These are phyloP conservation scores for Coniosporium tulheliwenetii DNA, from an alignment of 2,329 filamentous ascomycete species.

Conservation along the genomic window DNA sequence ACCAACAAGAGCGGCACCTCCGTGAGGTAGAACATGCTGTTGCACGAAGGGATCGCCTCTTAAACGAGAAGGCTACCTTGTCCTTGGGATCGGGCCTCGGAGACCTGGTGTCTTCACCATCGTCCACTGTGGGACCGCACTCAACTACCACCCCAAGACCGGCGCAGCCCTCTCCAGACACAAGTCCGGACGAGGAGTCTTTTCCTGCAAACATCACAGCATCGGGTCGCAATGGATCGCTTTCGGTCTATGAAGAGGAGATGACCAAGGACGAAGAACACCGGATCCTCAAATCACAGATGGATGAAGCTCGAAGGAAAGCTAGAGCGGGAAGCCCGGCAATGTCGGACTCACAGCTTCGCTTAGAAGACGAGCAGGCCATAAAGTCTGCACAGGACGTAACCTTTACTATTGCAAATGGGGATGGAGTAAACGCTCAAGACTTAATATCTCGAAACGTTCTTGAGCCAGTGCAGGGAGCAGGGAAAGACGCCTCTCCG, in stretches of 20 bases:
- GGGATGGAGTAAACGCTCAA: no score
- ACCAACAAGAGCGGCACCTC: constrained; percentile 31
- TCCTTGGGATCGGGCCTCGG: no score
- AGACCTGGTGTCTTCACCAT: constrained; percentile 32
- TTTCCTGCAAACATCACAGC: constrained; percentile 22
- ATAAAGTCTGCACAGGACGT: constrained; percentile 16
- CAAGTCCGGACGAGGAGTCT: constrained; percentile 52
- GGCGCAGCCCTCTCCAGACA: constrained; percentile 54
- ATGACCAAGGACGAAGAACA: constrained; percentile 38
- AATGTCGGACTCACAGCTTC: constrained; percentile 44
- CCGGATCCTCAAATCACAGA: constrained; percentile 32
- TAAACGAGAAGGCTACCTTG: no score
- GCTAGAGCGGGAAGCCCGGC: constrained; percentile 27
- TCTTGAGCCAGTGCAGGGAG: no score
- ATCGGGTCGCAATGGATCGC: constrained; percentile 14
- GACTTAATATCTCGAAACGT: no score
- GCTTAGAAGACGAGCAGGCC: constrained; percentile 34
- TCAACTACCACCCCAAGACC: constrained; percentile 59
- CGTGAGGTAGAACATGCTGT: constrained; percentile 18
- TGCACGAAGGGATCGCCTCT: no score
- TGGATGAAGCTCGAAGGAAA: constrained; percentile 26
- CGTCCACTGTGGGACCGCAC: constrained; percentile 52
- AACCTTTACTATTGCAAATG: no score
- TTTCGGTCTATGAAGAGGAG: constrained; percentile 19
- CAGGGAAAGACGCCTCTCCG: no score